Evolutionary conservation across 352 stramenopile genomes (phyloP), one percentile per base, ranked within the genome.

Genomic region (Paralagenidium karlingii): DNA sequence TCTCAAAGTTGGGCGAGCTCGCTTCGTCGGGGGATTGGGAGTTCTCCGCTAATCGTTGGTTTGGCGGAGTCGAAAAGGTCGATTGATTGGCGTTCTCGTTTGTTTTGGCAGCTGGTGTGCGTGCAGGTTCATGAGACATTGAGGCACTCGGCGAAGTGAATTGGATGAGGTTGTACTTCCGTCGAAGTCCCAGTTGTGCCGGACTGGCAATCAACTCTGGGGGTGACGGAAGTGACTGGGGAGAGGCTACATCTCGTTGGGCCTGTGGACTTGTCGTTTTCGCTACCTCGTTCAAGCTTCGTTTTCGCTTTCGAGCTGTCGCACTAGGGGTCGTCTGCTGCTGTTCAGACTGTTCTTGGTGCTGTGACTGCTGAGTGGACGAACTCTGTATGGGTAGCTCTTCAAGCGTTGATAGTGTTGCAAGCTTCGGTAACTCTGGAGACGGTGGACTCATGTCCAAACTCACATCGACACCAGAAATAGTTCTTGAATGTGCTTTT

Each of bases 11-110:
- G 16, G 74, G 69, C 0, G 69, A 82, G 43, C 58, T 55, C 0
- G 67, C 67, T 16, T 71, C 74, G 13, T 86, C 73, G 29, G 78
- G n/a, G n/a, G n/a, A n/a, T n/a, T n/a, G n/a, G n/a, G n/a, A n/a
- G n/a, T n/a, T n/a, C n/a, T n/a, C n/a, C n/a, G n/a, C n/a, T n/a
- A n/a, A n/a, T n/a, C n/a, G n/a, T n/a, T n/a, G n/a, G n/a, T n/a
- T n/a, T n/a, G n/a, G n/a, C 3, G 30, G 30, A 7, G 30, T 36
- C 3, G 30, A 36, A 7, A 36, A 7, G n/a, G n/a, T n/a, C n/a
- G n/a, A n/a, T n/a, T n/a, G n/a, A n/a, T n/a, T n/a, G n/a, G n/a
- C n/a, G 7, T 36, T 20, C 7, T 36, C 30, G 7, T 20, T 36
- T n/a, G n/a, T n/a, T n/a, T n/a, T n/a, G n/a, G n/a, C n/a, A n/a